Evolutionary conservation across 768 basidiomycete genomes (phyloP).

Genomic region (Phylloporus sp.): DNA sequence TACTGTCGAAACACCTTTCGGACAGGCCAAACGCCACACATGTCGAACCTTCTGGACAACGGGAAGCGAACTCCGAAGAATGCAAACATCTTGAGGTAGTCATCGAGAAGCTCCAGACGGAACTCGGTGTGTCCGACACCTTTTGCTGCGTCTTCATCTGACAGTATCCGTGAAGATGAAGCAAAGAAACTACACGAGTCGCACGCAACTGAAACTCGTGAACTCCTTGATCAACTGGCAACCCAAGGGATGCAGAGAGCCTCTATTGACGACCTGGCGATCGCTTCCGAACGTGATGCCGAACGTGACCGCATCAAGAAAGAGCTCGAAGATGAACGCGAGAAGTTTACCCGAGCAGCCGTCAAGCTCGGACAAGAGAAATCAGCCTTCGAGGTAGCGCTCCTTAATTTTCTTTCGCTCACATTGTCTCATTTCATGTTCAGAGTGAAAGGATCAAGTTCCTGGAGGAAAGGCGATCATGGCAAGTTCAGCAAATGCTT

Average conservation of each 20-base stretch:
- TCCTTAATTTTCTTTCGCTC: not conserved
- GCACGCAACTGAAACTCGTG: slow-evolving; percentile 44
- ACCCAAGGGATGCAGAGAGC: slow-evolving; percentile 34
- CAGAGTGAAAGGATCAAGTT: slow-evolving; percentile 61
- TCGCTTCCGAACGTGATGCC: slow-evolving; percentile 47
- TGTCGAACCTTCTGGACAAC: slow-evolving; percentile 12
- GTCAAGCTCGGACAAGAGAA: slow-evolving; percentile 61
- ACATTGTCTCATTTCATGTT: not conserved
- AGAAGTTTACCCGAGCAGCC: slow-evolving; percentile 59
- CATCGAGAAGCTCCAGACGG: slow-evolving; percentile 47
- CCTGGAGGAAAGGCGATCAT: slow-evolving; percentile 67
- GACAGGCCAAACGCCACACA: slow-evolving; percentile 10
- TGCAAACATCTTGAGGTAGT: slow-evolving; percentile 45
- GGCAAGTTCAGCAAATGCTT: slow-evolving; percentile 62
- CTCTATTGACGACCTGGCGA: slow-evolving; percentile 44
- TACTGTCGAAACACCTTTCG: slow-evolving; percentile 26
- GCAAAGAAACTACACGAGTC: slow-evolving; percentile 42
- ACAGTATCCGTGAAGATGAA: slow-evolving; percentile 33
- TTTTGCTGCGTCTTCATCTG: slow-evolving; percentile 5
- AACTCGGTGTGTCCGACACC: slow-evolving; percentile 46
- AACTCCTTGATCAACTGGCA: slow-evolving; percentile 52
- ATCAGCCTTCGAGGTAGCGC: slow-evolving; percentile 56
- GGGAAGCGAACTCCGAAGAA: slow-evolving; percentile 36
- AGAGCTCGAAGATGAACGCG: slow-evolving; percentile 62
- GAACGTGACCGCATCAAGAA: slow-evolving; percentile 47